Percentiles rank a stretch among this genome's conserved stretches.
Conservation (phyloP, 805 yeast genomes). For the Saturnispora hagleri region DNA sequence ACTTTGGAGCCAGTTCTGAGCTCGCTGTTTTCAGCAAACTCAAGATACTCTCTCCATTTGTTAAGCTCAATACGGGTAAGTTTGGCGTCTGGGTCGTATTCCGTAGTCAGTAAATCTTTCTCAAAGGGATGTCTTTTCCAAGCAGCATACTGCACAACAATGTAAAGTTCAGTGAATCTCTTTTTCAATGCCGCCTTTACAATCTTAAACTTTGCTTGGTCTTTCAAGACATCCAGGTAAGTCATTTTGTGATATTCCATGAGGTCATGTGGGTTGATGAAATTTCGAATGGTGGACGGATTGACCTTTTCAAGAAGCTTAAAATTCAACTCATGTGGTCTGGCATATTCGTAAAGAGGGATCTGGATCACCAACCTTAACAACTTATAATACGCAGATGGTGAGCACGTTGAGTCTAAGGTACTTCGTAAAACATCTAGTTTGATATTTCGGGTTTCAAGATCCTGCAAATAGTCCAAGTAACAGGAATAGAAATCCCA, state of each 20-base stretch:
- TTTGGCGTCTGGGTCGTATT: conserved; percentile 28
- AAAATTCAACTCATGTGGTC: conserved; percentile 34
- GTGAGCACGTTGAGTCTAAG: not conserved
- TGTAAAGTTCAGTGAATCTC: conserved; percentile 41
- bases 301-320: conserved; percentile 28
- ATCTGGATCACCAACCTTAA: conserved; percentile 43
- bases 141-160: conserved; percentile 44
- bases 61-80: conserved; percentile 38
- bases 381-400: conserved; percentile 31
- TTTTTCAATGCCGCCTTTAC: conserved; percentile 34
- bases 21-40: conserved; percentile 36
- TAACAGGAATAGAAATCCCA: conserved; percentile 45
- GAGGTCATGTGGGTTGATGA: conserved; percentile 16
- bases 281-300: conserved; percentile 21
- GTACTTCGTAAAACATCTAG: not conserved
- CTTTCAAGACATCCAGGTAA: conserved; percentile 20
- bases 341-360: conserved; percentile 46
- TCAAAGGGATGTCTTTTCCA: conserved; percentile 45
- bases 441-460: conserved; percentile 8
- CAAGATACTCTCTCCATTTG: conserved; percentile 51
- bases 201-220: conserved; percentile 20
- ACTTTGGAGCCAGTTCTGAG: conserved; percentile 18
- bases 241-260: conserved; percentile 10
- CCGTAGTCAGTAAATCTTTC: conserved; percentile 30
- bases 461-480: conserved; percentile 31